Evolutionary conservation across 768 basidiomycete species (phyloP).

Genomic region (Fistulinella prunicolor): DNA sequence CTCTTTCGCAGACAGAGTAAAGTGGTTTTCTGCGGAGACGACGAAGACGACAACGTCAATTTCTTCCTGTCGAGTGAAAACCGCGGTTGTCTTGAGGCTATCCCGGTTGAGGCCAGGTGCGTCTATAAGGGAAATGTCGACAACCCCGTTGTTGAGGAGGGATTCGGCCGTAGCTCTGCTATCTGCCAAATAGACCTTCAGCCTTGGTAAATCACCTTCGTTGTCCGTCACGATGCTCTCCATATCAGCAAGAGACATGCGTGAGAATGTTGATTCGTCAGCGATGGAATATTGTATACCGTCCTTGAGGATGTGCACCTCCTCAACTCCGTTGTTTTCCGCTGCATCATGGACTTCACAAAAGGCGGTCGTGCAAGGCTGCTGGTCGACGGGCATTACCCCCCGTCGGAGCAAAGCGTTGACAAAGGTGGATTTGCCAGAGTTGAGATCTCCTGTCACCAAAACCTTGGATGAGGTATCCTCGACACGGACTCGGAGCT

Average conservation of each 20-base stretch:
- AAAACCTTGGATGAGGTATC: conserved; percentile 95
- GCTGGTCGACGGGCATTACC: conserved; percentile 97
- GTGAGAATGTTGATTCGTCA: conserved; percentile 76
- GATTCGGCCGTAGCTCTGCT: conserved; percentile 75
- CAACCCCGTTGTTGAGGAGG: conserved; percentile 90
- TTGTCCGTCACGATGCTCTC: conserved; percentile 69
- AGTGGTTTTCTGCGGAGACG: conserved; percentile 97
- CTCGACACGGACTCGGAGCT: conserved; percentile 80
- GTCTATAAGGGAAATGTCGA: conserved; percentile 97
- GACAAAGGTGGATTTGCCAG: conserved; percentile 98
- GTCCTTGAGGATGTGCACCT: conserved; percentile 79
- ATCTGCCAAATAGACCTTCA: conserved; percentile 90
- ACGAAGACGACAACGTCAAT: conserved; percentile 99
- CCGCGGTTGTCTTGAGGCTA: conserved; percentile 88
- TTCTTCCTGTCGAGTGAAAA: conserved; percentile 95
- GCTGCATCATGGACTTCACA: conserved; percentile 93
- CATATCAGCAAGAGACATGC: conserved; percentile 62
- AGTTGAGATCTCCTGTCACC: conserved; percentile 96
- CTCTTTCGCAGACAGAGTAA: conserved; percentile 92
- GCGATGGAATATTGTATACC: conserved; percentile 62
- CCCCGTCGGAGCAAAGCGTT: conserved; percentile 89
- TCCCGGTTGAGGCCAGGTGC: conserved; percentile 97
- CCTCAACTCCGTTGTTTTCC: conserved; percentile 77
- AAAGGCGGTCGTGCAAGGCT: conserved; percentile 95
- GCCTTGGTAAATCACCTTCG: conserved; percentile 56